Evolutionary conservation across 768 basidiomycete genomes (phyloP), one percentile per base, ranked within the genome.

Genomic region (Suillus variegatus): DNA sequence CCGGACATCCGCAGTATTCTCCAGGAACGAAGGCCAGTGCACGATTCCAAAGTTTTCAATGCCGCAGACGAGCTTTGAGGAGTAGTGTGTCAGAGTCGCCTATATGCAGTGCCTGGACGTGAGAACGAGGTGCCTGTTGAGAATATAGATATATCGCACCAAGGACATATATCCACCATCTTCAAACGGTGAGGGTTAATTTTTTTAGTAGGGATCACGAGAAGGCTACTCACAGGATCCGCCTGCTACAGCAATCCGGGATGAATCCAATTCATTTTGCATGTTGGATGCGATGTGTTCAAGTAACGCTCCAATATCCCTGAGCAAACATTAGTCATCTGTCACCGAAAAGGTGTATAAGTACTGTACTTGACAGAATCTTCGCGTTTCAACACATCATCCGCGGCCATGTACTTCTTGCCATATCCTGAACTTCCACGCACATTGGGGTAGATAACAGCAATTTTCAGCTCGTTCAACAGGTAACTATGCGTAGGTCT

Each of bases 391-490:
- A 76, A 73, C 6, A 82, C 77, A 38, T 80, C 79, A 66, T 82
- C 81, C 36, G 72, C 67, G 18, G 78, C 71, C 74, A 79, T 72
- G 68, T 79, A 82, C 60, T 66, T 75, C 64, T 71, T 80, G 40
- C 80, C 81, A 60, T 82, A 82, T 35, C 81, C 81, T 4, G 72
- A 71, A 63, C 81, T 82, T 47, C 81, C 81, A 54, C 81, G 71
- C 25, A 82, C 81, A 54, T 82, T 82, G 18, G 81, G 81, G 64
- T 80, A 80, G 40, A 82, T 75, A 41, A 82, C 65, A 0, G 80
- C 81, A 32, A 79, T 75, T 20, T 74, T 76, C 43, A 82, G 67
- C 60, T 82, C 81, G 58, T 80, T 82, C 32, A 82, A 61, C n/a
- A 82, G 68, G 66, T 82, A 82, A 40, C 75, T 77, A 56, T 82